These are phyloP conservation scores for Cadophora sp. DNA, from an alignment of 2,329 filamentous ascomycete species.

Conservation along the genomic window DNA sequence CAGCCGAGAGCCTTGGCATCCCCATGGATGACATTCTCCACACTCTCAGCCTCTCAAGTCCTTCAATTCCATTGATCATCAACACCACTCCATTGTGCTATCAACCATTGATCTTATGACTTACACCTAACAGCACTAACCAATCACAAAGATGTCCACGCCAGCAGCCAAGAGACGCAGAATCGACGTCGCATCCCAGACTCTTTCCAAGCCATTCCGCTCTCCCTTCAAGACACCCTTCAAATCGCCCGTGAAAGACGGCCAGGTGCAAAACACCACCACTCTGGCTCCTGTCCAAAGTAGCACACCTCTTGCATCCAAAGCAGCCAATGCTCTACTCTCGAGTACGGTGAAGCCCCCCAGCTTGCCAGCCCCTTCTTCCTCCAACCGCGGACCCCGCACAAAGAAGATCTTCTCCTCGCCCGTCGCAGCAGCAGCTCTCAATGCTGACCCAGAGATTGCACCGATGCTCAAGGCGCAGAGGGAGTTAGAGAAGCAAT, in stretches of 20 bases:
- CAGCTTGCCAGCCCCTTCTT: conserved; percentile 14
- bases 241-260: conserved; percentile 34
- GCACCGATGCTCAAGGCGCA: conserved; percentile 42
- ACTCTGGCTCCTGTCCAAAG: neutral
- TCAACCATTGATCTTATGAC: conserved; percentile 35
- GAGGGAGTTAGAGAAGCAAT: conserved; percentile 43
- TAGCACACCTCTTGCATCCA: conserved; percentile 14
- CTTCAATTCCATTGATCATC: neutral
- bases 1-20: neutral
- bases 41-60: conserved; percentile 18
- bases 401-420: conserved; percentile 37
- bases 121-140: conserved; percentile 41
- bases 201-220: conserved; percentile 73
- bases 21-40: conserved; percentile 1
- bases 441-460: conserved; percentile 43
- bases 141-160: conserved; percentile 49
- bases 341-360: conserved; percentile 17
- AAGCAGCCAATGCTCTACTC: conserved; percentile 26
- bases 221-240: conserved; percentile 65
- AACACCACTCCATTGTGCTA: conserved; percentile 27
- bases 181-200: conserved; percentile 61
- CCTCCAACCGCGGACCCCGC: conserved; percentile 21
- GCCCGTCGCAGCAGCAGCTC: conserved; percentile 44
- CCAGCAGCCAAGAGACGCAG: conserved; percentile 68
- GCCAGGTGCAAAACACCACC: conserved; percentile 8